phyloP scores from a whole-genome alignment of 257 asterid genomes.

The Fraxinus cuspidata region DNA sequence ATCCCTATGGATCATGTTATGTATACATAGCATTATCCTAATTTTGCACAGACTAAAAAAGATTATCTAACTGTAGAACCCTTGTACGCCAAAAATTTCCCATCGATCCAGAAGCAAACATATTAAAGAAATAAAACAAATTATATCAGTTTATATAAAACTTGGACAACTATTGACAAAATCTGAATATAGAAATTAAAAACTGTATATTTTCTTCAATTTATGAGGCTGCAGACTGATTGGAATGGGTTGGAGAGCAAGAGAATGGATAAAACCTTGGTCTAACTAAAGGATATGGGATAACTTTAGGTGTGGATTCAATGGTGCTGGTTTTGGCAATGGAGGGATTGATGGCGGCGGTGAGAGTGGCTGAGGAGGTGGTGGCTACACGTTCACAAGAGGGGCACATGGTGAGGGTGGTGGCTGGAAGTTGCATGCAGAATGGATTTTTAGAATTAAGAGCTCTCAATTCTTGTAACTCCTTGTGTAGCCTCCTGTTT shows the following conservation, averaged over 20 bases:
- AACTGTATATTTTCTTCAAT: not conserved
- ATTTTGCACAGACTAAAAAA: not conserved
- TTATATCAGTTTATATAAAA: constrained; percentile 30
- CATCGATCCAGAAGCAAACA: constrained; percentile 11
- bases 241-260: constrained; percentile 38
- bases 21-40: too few species aligned
- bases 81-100: constrained; percentile 25
- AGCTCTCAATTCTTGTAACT: constrained; percentile 71
- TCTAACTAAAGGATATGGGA: constrained; percentile 45
- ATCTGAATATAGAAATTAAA: not conserved
- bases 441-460: constrained; percentile 67
- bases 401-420: constrained; percentile 91
- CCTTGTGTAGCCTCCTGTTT: constrained; percentile 71
- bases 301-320: constrained; percentile 34
- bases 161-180: constrained; percentile 4
- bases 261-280: constrained; percentile 64
- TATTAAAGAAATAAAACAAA: not conserved
- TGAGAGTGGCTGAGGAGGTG: constrained; percentile 13
- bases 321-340: not conserved
- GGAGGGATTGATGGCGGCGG: constrained; percentile 1
- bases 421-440: constrained; percentile 73
- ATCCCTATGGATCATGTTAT: too few species aligned
- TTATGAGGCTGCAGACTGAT: constrained; percentile 58
- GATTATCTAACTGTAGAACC: constrained; percentile 28
- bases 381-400: constrained; percentile 79